phyloP scores from a whole-genome alignment of 352 stramenopile genomes.

The Pythium chondricola region DNA sequence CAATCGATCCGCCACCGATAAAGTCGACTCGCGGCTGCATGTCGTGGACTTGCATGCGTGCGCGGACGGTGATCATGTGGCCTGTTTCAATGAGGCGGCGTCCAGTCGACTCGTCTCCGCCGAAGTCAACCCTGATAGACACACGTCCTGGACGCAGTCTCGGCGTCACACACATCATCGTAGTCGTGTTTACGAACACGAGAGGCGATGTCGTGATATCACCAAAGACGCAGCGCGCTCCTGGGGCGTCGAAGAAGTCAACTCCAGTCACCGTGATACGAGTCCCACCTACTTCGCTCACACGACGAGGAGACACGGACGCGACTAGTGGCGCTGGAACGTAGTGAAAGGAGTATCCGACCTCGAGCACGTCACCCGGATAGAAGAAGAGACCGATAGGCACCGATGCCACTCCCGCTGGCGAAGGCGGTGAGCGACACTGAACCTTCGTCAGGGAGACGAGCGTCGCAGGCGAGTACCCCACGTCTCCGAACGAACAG shows the following conservation, averaged over 20 bases:
- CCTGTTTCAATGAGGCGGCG: background rate
- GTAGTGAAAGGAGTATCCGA: constrained; percentile 10
- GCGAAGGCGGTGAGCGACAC: constrained; percentile 4
- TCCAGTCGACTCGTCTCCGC: background rate
- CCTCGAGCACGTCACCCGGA: constrained; percentile 5
- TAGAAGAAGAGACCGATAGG: constrained; percentile 7
- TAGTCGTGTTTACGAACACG: constrained; percentile 2
- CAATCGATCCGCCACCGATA: constrained; percentile 3
- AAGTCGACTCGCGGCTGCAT: constrained; percentile 10
- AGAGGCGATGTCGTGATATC: background rate
- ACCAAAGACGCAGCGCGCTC: constrained; percentile 9
- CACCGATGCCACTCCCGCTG: background rate
- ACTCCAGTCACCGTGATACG: constrained; percentile 1
- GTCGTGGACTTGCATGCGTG: constrained; percentile 1
- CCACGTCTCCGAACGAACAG: constrained; percentile 16
- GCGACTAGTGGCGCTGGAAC: constrained; percentile 2
- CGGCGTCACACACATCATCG: constrained; percentile 5
- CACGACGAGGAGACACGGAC: constrained; percentile 3
- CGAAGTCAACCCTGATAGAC: background rate
- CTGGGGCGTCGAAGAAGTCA: constrained; percentile 10
- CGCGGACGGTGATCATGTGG: constrained; percentile 3
- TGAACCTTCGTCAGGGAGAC: background rate
- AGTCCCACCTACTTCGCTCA: constrained; percentile 9
- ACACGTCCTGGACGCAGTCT: constrained; percentile 7
- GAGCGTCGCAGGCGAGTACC: constrained; percentile 2